These are phyloP conservation scores for Neofusicoccum parvum DNA, from an alignment of 2,329 filamentous ascomycete genomes.

Conservation along the genomic window DNA sequence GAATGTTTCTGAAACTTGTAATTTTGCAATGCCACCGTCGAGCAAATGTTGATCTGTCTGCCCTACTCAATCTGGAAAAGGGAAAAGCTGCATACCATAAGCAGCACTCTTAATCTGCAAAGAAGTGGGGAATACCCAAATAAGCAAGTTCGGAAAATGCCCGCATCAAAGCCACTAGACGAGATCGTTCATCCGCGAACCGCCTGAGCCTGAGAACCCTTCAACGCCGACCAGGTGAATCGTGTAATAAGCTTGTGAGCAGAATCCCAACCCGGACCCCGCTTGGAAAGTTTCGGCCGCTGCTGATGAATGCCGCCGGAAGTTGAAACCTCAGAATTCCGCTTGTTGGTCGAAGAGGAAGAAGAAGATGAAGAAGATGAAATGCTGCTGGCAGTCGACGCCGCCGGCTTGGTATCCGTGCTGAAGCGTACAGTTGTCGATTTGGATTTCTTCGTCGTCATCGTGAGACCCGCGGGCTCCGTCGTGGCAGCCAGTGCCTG, in stretches of 20 bases:
- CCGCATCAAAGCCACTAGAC: constrained; percentile 1
- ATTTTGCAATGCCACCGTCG: not conserved
- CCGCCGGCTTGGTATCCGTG: constrained; percentile 17
- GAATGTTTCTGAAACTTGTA: not conserved
- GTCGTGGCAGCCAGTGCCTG: constrained; percentile 9
- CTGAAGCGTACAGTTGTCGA: constrained; percentile 16
- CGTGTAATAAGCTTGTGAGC: constrained; percentile 23
- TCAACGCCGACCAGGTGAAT: constrained; percentile 23
- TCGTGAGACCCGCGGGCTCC: constrained; percentile 22
- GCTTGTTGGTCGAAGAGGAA: constrained; percentile 14
- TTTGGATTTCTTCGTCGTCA: constrained; percentile 13
- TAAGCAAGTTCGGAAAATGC: constrained; percentile 14
- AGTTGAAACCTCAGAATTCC: constrained; percentile 14
- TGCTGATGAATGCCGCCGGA: not conserved
- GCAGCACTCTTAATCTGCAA: constrained; percentile 19
- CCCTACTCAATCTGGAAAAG: constrained; percentile 14
- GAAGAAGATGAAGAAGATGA: constrained; percentile 16
- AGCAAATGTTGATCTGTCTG: constrained; percentile 9
- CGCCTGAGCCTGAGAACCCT: constrained; percentile 22
- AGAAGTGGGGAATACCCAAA: constrained; percentile 13
- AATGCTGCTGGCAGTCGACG: constrained; percentile 11
- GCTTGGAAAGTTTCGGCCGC: constrained; percentile 19
- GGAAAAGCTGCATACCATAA: constrained; percentile 15
- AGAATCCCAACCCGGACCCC: constrained; percentile 22
- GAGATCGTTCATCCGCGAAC: constrained; percentile 20